Evolutionary conservation across 2,329 filamentous ascomycete species (phyloP).

Genomic region (Cercospora sp.): DNA sequence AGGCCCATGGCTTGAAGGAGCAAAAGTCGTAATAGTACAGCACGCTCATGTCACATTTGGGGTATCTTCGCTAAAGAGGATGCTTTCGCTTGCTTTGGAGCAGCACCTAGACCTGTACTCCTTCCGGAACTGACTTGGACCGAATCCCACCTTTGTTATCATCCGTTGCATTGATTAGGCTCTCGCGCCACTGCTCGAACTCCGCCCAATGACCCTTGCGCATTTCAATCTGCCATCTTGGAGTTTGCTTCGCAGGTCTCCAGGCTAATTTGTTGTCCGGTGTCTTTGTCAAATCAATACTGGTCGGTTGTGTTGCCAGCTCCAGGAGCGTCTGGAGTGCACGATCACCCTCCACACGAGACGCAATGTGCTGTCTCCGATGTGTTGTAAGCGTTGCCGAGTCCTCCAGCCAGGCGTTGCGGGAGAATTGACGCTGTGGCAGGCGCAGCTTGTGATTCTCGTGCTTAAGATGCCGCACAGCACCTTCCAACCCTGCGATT

Average conservation of each 20-base stretch:
- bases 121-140: neutral
- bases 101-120: conserved; percentile 2
- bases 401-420: neutral
- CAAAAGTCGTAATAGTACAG: neutral
- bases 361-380: conserved; percentile 47
- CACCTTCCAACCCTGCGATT: conserved; percentile 63
- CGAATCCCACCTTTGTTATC: neutral
- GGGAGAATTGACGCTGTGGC: conserved; percentile 60
- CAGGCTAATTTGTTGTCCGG: conserved; percentile 65
- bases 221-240: conserved; percentile 66
- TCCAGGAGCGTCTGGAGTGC: conserved; percentile 65
- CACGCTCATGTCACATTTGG: conserved; percentile 4
- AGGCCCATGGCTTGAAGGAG: neutral
- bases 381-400: conserved; percentile 36
- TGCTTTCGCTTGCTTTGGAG: neutral
- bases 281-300: conserved; percentile 61
- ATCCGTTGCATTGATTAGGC: neutral
- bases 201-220: conserved; percentile 64
- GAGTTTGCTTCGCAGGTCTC: conserved; percentile 64
- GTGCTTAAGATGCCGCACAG: conserved; percentile 67
- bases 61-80: conserved; percentile 9
- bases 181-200: conserved; percentile 11
- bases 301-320: conserved; percentile 57
- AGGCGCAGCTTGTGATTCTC: conserved; percentile 65
- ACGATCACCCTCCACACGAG: conserved; percentile 61